phyloP scores from a whole-genome alignment of 352 stramenopile genomes.

The Achlya hypogyna region DNA sequence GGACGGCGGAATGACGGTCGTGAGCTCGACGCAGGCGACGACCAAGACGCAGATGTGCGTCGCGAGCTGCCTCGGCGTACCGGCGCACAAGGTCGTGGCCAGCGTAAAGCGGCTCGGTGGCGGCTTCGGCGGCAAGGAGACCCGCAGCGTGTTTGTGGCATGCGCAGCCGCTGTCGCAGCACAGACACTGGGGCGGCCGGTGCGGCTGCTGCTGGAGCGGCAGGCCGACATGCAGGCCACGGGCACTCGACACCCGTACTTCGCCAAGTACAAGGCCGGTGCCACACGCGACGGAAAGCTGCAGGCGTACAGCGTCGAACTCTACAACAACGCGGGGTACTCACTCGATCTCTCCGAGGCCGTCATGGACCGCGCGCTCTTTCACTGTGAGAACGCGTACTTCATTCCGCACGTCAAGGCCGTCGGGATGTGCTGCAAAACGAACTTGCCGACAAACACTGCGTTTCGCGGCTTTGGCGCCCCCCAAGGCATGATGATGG shows the following conservation, averaged over 20 bases:
- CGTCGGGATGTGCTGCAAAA: constrained; percentile 88
- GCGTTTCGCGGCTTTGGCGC: constrained; percentile 94
- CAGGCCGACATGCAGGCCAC: constrained; percentile 95
- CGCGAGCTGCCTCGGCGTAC: constrained; percentile 86
- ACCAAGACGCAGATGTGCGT: constrained; percentile 89
- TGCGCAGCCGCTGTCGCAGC: constrained; percentile 87
- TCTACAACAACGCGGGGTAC: constrained; percentile 94
- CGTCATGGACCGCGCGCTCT: constrained; percentile 92
- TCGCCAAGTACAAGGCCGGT: constrained; percentile 90
- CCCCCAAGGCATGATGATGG: constrained; percentile 84
- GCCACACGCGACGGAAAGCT: constrained; percentile 78
- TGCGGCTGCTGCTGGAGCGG: constrained; percentile 87
- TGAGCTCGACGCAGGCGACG: constrained; percentile 90
- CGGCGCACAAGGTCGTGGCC: constrained; percentile 85
- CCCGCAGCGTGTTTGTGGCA: constrained; percentile 85
- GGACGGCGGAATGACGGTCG: constrained; percentile 84
- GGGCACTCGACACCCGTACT: constrained; percentile 89
- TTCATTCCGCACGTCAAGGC: constrained; percentile 87
- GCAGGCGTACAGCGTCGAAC: constrained; percentile 80
- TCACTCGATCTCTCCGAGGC: constrained; percentile 91
- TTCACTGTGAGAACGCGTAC: constrained; percentile 94
- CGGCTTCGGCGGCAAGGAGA: constrained; percentile 96
- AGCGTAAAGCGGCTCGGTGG: constrained; percentile 92
- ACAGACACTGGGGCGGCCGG: constrained; percentile 77
- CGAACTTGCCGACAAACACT: constrained; percentile 91